Conservation (phyloP, 495 filamentous ascomycete genomes). For the Hypoxylon rickii region DNA sequence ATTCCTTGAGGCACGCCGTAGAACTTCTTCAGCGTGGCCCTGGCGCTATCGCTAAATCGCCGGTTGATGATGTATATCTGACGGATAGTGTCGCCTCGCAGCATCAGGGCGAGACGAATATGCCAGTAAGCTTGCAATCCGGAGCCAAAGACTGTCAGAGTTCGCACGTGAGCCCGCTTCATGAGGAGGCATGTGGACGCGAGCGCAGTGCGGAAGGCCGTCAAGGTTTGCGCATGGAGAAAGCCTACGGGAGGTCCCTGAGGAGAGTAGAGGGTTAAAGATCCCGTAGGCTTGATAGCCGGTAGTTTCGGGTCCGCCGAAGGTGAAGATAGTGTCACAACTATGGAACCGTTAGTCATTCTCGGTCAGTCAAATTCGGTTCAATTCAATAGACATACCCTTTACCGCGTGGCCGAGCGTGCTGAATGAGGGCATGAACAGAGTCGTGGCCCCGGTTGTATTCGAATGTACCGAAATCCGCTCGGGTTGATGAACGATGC, state of each 20-base stretch:
- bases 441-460: constrained; percentile 74
- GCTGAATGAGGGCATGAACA: constrained; percentile 86
- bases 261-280: constrained; percentile 70
- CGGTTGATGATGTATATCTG: constrained; percentile 78
- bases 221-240: constrained; percentile 83
- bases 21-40: constrained; percentile 60
- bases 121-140: constrained; percentile 95
- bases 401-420: constrained; percentile 54
- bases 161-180: constrained; percentile 70
- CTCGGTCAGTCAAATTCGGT: neutral
- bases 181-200: constrained; percentile 74
- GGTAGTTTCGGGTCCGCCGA: constrained; percentile 29
- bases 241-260: constrained; percentile 74
- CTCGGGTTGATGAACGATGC: constrained; percentile 70
- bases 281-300: constrained; percentile 71
- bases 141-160: constrained; percentile 83
- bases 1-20: constrained; percentile 54
- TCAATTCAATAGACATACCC: constrained; percentile 37
- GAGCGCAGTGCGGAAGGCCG: constrained; percentile 91
- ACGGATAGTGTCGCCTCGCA: constrained; percentile 72
- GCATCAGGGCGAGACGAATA: constrained; percentile 76
- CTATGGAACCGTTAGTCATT: constrained; percentile 33
- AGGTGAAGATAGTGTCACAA: constrained; percentile 43
- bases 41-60: constrained; percentile 62
- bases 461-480: constrained; percentile 68